A percentile compares a stretch with the other conserved stretches of the same genome.
These are phyloP conservation scores for Elaeis guineensis DNA, from an alignment of 176 grass and related monocot genomes.

Conservation along the genomic window DNA sequence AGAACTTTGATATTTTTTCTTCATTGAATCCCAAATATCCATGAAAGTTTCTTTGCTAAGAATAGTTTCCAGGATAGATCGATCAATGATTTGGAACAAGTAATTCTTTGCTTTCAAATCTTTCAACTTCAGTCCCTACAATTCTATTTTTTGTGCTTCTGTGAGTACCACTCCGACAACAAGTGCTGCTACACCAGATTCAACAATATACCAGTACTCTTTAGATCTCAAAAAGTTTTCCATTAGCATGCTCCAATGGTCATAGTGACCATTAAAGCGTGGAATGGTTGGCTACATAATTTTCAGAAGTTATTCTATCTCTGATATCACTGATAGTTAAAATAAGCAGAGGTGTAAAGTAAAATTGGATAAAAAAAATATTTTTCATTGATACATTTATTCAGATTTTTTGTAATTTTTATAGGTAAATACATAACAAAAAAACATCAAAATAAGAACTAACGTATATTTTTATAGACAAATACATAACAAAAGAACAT, in stretches of 20 bases:
- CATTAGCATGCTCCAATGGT: constrained; percentile 11
- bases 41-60: not conserved
- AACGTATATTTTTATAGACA: too few relatives aligned
- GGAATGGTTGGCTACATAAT: not conserved
- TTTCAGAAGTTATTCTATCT: not conserved
- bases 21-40: constrained; percentile 2
- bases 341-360: too few relatives aligned
- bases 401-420: too few relatives aligned
- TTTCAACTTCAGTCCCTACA: not conserved
- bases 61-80: not conserved
- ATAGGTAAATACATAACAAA: too few relatives aligned
- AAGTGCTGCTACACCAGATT: not conserved
- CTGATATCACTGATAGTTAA: too few relatives aligned
- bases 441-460: too few relatives aligned
- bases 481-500: too few relatives aligned
- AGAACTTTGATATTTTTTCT: not conserved
- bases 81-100: not conserved
- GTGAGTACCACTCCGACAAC: not conserved
- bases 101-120: not conserved
- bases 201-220: not conserved
- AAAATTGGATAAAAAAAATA: too few relatives aligned
- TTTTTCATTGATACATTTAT: too few relatives aligned
- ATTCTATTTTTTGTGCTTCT: not conserved
- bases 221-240: constrained; percentile 3
- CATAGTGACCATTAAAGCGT: constrained; percentile 10